phyloP scores from a whole-genome alignment of 2,329 filamentous ascomycete species.

The Bipolaris bicolor region DNA sequence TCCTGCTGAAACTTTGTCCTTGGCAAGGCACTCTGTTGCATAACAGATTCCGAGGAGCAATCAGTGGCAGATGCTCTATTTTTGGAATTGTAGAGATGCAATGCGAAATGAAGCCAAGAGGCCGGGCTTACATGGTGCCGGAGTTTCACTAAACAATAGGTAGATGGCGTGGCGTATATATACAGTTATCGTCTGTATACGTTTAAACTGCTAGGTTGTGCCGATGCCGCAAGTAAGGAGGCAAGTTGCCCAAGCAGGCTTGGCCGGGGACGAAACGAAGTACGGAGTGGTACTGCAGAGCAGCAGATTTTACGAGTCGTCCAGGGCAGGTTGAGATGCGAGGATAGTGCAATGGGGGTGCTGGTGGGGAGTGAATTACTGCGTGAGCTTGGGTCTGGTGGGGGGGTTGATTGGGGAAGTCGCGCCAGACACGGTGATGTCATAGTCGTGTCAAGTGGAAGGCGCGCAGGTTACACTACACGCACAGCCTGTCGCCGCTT shows the following conservation, averaged over 20 bases:
- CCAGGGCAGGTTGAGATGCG: background rate
- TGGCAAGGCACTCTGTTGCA: background rate
- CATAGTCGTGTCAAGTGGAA: constrained; percentile 25
- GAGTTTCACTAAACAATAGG: constrained; percentile 1
- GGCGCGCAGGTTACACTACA: constrained; percentile 11
- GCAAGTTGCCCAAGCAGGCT: constrained; percentile 14
- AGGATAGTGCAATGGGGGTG: constrained; percentile 12
- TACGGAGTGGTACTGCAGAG: background rate
- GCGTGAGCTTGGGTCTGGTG: constrained; percentile 24
- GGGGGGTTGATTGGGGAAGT: constrained; percentile 26
- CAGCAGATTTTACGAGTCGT: constrained; percentile 13
- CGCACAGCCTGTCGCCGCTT: constrained; percentile 5
- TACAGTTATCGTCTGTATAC: constrained; percentile 19
- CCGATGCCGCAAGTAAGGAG: constrained; percentile 9
- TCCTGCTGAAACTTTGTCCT: background rate
- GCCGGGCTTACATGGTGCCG: constrained; percentile 41
- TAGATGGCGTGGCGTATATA: constrained; percentile 21
- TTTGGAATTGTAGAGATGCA: background rate
- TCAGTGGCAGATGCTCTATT: background rate
- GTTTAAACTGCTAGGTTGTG: constrained; percentile 28
- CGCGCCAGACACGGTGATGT: constrained; percentile 29
- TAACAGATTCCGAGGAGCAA: background rate
- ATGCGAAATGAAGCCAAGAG: constrained; percentile 26
- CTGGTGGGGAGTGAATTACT: constrained; percentile 23
- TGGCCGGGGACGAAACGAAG: background rate